These are phyloP conservation scores for Mycena maculata DNA, from an alignment of 768 basidiomycete genomes.

Conservation along the genomic window DNA sequence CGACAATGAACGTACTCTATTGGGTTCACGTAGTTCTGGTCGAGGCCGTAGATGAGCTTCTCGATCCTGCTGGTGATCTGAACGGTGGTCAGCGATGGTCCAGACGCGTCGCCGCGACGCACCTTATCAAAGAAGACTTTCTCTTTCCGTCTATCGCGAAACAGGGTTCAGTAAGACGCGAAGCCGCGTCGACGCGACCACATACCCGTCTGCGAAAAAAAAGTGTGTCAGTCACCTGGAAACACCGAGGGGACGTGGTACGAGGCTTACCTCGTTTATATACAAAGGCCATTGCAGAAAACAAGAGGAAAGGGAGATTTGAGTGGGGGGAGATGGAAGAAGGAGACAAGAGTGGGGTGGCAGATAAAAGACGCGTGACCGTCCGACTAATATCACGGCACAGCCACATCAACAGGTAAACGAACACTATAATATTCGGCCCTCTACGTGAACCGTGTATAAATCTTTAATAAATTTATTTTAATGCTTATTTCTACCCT, in stretches of 20 bases:
- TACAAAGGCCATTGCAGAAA: conserved; percentile 29
- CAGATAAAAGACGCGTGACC: conserved; percentile 22
- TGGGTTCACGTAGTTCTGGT: conserved; percentile 91
- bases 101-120: conserved; percentile 39
- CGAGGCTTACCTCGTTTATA: conserved; percentile 30
- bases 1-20: conserved; percentile 73
- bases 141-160: conserved; percentile 78
- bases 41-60: conserved; percentile 96
- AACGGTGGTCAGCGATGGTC: conserved; percentile 20
- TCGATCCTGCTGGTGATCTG: conserved; percentile 89
- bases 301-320: not conserved
- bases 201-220: conserved; percentile 58
- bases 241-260: not conserved
- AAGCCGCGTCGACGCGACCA: conserved; percentile 35
- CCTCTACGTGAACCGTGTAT: no score
- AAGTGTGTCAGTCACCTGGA: conserved; percentile 18
- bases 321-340: conserved; percentile 1
- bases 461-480: no score
- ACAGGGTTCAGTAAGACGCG: conserved; percentile 43
- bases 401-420: conserved; percentile 30
- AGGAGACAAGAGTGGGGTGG: conserved; percentile 9
- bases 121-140: conserved; percentile 96
- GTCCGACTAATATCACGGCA: conserved; percentile 10
- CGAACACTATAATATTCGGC: not conserved
- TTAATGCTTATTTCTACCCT: not conserved